Evolutionary conservation across 2,329 filamentous ascomycete species (phyloP), one percentile per base, ranked within the genome.

Genomic region (Exophiala aquamarina): DNA sequence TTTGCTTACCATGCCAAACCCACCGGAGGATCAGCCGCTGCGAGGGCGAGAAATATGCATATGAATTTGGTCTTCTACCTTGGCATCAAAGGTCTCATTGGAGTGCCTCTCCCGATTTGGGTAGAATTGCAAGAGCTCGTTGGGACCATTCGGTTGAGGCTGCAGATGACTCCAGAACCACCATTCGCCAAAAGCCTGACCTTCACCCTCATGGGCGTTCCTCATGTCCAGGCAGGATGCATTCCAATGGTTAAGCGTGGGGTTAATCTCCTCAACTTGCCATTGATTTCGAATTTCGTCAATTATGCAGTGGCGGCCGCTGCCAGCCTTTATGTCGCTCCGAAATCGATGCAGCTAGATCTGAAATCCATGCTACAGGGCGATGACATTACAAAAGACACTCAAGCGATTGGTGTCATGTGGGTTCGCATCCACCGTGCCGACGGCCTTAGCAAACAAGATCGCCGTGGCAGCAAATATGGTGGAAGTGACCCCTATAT

Each of bases 1-100:
- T 85, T 96, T 61, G 91, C 91, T 1, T 96, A 96, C 65, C 90
- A 96, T 62, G 89, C 92, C 8, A 83, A 85, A 63, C 90, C 90
- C 10, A 84, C 81, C 2, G 77, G 81, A 4, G 74, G 75, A 48
- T 80, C 84, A 38, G 78, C 89, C 11, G 86, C 87, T 2, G 86
- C 87, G 36, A 93, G 91, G 67, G 89, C 90, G 4, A 82, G 86
- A 57, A 97, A 96, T 65, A 95, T 96, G 89, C 91, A 95, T 61
- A 95, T 96, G 89, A 87, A 94, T 61, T 70, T 97, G 11, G 82
- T 96, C 7, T 97, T 98, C 66, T 97, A 96, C 56, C 78, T 97
- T 1, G 93, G 93, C 47, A 74, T 95, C 62, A 89, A 87, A 63
- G 91, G 91, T 0, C 75, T 96, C 4, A 93, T 96, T 58, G 91